Evolutionary conservation across 257 asterid genomes (phyloP).

Genomic region (Lycium ferocissimum): DNA sequence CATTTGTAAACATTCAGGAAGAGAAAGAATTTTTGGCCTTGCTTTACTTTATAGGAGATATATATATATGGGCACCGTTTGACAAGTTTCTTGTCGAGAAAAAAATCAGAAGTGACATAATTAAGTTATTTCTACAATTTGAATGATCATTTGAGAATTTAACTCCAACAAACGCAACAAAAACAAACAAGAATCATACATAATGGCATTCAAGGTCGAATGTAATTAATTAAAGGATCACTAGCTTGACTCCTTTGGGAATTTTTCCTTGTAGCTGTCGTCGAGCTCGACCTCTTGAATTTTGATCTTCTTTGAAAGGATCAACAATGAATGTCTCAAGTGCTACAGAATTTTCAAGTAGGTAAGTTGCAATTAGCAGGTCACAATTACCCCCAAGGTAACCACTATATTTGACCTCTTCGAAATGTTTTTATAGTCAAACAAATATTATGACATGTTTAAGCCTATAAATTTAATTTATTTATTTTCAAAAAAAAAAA

Average conservation of each 20-base stretch:
- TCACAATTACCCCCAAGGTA: neutral
- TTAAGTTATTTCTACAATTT: no score
- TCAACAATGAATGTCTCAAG: neutral
- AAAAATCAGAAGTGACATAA: no score
- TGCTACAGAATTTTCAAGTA: neutral
- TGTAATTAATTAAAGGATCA: neutral
- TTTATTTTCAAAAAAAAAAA: neutral
- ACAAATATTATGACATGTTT: no score
- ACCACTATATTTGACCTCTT: neutral
- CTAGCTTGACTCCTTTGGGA: neutral
- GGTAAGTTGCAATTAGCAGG: neutral
- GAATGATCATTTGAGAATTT: no score
- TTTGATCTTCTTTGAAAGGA: neutral
- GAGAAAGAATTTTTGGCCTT: no score
- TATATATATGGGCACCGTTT: no score
- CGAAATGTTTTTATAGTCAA: neutral
- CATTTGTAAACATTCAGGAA: no score
- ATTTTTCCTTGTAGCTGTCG: neutral
- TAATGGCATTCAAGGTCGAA: no score
- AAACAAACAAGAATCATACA: no score
- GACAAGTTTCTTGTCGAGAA: no score
- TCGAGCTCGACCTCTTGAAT: neutral
- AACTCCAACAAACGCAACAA: no score
- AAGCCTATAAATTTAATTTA: neutral
- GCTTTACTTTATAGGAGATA: no score